Percentiles rank a stretch among this genome's conserved stretches.
Conservation (phyloP, 2,329 filamentous ascomycete species). For the Cryphonectria radicalis region DNA sequence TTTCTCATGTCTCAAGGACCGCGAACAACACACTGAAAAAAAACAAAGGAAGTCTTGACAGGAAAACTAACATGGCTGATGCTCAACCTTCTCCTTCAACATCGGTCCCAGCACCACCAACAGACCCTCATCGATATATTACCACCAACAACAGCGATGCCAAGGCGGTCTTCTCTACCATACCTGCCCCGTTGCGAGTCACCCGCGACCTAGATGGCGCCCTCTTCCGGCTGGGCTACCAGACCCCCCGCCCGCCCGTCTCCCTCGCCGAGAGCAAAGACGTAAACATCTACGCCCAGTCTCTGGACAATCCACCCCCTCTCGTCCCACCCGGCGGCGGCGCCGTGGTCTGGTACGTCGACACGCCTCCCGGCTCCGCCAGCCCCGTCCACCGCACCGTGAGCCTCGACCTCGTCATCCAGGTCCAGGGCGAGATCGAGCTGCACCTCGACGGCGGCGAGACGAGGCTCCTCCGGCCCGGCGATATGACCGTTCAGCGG, state of each 20-base stretch:
- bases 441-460: slow-evolving; percentile 12
- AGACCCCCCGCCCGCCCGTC: not conserved
- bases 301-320: slow-evolving; percentile 41
- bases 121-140: not conserved
- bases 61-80: not conserved
- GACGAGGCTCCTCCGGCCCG: slow-evolving; percentile 1
- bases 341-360: slow-evolving; percentile 47
- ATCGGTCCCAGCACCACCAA: not conserved
- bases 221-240: not conserved
- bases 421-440: slow-evolving; percentile 42
- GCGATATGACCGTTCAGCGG: slow-evolving; percentile 7
- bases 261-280: not conserved
- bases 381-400: slow-evolving; percentile 52
- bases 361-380: slow-evolving; percentile 46
- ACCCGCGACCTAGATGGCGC: not conserved
- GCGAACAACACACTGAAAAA: not conserved
- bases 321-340: slow-evolving; percentile 50
- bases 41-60: not conserved
- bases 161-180: not conserved
- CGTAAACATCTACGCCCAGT: not conserved
- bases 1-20: not conserved
- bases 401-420: slow-evolving; percentile 53
- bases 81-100: not conserved
- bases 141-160: not conserved
- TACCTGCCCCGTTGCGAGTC: not conserved